Evolutionary conservation across 1,139 yeast species (phyloP).

Genomic region (Ashbya aceris): DNA sequence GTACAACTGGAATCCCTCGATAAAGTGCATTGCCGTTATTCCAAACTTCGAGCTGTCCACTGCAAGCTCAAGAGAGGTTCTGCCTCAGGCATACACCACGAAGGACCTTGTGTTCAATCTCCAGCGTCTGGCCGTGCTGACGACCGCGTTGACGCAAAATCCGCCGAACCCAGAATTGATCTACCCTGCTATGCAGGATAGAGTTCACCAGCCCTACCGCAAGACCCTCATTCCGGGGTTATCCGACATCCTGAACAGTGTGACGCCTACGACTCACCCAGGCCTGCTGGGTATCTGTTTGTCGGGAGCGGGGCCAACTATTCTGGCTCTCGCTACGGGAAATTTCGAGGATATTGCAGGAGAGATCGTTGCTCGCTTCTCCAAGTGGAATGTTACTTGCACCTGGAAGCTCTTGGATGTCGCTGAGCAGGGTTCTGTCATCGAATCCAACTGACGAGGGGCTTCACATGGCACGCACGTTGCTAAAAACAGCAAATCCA

Average conservation of each 20-base stretch:
- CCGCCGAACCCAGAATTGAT: slow-evolving; percentile 78
- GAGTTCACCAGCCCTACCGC: slow-evolving; percentile 92
- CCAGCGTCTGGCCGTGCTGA: slow-evolving; percentile 64
- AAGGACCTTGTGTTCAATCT: slow-evolving; percentile 82
- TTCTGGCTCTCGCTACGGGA: slow-evolving; percentile 82
- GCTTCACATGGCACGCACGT: too few species aligned
- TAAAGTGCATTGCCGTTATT: slow-evolving; percentile 82
- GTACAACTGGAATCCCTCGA: slow-evolving; percentile 72
- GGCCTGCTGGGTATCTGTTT: slow-evolving; percentile 90
- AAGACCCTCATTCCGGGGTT: slow-evolving; percentile 86
- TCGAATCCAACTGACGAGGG: slow-evolving; percentile 12
- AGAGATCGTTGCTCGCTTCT: slow-evolving; percentile 62
- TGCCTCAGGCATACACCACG: slow-evolving; percentile 73
- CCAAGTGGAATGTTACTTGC: slow-evolving; percentile 58
- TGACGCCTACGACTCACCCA: slow-evolving; percentile 72
- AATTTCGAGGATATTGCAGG: slow-evolving; percentile 78
- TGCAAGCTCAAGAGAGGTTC: slow-evolving; percentile 79
- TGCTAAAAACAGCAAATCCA: too few species aligned
- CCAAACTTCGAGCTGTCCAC: slow-evolving; percentile 94
- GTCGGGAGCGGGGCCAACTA: slow-evolving; percentile 98
- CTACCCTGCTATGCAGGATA: slow-evolving; percentile 93
- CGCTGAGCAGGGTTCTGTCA: slow-evolving; percentile 77
- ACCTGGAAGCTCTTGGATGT: slow-evolving; percentile 76
- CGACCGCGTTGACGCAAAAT: slow-evolving; percentile 73
- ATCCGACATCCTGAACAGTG: slow-evolving; percentile 64